Conservation (phyloP, 306 rosid species). For the Astragalus membranaceus region DNA sequence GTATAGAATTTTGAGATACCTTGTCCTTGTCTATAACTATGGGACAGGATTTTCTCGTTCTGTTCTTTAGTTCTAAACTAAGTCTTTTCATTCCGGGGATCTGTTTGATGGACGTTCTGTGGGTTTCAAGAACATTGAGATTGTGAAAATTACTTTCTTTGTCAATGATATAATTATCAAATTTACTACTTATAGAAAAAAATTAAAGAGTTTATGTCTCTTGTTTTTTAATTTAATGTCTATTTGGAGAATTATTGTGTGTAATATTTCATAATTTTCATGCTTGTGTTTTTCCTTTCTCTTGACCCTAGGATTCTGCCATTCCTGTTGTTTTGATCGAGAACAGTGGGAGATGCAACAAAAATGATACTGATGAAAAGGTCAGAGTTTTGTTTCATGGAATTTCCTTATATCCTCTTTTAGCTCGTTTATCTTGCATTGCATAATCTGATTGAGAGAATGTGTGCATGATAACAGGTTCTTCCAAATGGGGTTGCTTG, state of each 20-base stretch:
- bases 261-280: not conserved
- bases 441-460: not conserved
- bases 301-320: constrained; percentile 37
- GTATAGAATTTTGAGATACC: not conserved
- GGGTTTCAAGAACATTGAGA: not conserved
- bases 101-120: not conserved
- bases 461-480: constrained; percentile 45
- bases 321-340: constrained; percentile 87
- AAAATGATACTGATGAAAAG: constrained; percentile 82
- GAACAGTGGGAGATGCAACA: constrained; percentile 93
- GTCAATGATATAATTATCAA: not conserved
- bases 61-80: not conserved
- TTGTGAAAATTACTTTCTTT: not conserved
- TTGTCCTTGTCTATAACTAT: not conserved
- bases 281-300: not conserved
- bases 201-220: not conserved
- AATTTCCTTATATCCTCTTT: not conserved
- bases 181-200: not conserved
- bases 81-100: not conserved
- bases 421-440: not conserved
- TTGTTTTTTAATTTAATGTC: not conserved
- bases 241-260: not conserved
- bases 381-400: constrained; percentile 33
- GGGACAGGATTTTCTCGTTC: not conserved
- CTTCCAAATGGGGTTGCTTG: constrained; percentile 87